Percentiles rank a stretch among this genome's conserved stretches.
Evolutionary conservation across 2,329 filamentous ascomycete genomes (phyloP).

Genomic region (Fonsecaea pedrosoi): DNA sequence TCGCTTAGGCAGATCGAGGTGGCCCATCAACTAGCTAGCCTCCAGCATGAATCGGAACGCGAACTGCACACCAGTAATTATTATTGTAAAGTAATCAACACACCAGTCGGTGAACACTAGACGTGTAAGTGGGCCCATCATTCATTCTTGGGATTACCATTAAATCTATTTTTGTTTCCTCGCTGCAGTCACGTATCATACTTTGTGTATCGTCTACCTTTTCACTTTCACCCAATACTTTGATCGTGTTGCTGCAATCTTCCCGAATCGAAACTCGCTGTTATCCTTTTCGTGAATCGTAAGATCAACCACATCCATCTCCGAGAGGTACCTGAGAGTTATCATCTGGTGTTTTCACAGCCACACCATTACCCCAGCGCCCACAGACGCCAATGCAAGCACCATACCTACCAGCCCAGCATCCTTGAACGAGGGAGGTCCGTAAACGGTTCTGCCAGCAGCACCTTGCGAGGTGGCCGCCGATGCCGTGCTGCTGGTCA

Average conservation of each 20-base stretch:
- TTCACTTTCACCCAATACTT: neutral
- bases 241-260: constrained; percentile 15
- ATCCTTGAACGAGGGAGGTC: constrained; percentile 20
- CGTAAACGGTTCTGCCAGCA: constrained; percentile 29
- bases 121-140: neutral
- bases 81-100: neutral
- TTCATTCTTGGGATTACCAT: neutral
- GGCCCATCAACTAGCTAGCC: neutral
- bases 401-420: constrained; percentile 28
- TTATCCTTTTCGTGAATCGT: constrained; percentile 27
- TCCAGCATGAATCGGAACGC: neutral
- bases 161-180: constrained; percentile 2
- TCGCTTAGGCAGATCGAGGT: constrained; percentile 1
- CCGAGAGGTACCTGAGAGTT: no score
- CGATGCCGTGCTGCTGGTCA: constrained; percentile 18
- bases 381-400: constrained; percentile 30
- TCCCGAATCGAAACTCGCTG: constrained; percentile 15
- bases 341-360: constrained; percentile 18
- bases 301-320: constrained; percentile 6
- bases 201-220: constrained; percentile 14
- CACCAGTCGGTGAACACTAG: neutral
- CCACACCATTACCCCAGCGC: constrained; percentile 35
- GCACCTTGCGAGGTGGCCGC: constrained; percentile 34
- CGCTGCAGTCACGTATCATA: constrained; percentile 2
- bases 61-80: neutral